Conservation (phyloP, 2,329 filamentous ascomycete species). For the Calcarisporium arbuscula region DNA sequence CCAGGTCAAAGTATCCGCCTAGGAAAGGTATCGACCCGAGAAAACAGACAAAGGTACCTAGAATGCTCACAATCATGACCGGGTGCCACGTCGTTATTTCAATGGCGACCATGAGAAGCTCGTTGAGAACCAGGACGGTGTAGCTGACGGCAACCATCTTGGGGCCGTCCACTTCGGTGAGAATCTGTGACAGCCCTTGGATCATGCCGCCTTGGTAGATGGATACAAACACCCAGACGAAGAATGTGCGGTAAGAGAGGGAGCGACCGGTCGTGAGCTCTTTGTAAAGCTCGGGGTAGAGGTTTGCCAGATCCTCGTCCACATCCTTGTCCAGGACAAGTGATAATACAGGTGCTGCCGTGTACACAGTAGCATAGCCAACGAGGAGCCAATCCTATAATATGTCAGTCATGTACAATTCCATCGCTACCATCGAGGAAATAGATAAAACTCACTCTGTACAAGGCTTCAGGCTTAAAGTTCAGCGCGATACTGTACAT, state of each 20-base stretch:
- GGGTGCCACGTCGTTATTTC: conserved; percentile 97
- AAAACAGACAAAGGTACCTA: conserved; percentile 79
- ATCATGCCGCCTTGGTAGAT: conserved; percentile 95
- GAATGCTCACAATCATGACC: conserved; percentile 77
- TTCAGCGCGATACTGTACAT: conserved; percentile 92
- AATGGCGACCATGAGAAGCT: conserved; percentile 94
- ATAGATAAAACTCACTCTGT: conserved; percentile 48
- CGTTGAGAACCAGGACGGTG: conserved; percentile 86
- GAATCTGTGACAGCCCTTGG: conserved; percentile 84
- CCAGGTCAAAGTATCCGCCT: conserved; percentile 81
- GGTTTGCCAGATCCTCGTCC: conserved; percentile 84
- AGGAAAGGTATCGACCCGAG: conserved; percentile 80
- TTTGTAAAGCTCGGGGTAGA: conserved; percentile 97
- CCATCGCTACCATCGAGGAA: background rate
- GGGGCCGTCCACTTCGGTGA: conserved; percentile 68
- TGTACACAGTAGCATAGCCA: conserved; percentile 94
- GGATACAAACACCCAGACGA: conserved; percentile 91
- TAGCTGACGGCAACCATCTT: conserved; percentile 88
- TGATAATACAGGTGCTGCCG: conserved; percentile 85
- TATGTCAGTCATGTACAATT: conserved; percentile 14
- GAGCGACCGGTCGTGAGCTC: conserved; percentile 86
- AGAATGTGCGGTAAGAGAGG: conserved; percentile 89
- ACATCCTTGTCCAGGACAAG: conserved; percentile 93
- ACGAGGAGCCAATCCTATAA: conserved; percentile 84
- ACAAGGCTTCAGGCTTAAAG: conserved; percentile 90